Conservation (phyloP, 495 filamentous ascomycete species). For the Xylona heveae region DNA sequence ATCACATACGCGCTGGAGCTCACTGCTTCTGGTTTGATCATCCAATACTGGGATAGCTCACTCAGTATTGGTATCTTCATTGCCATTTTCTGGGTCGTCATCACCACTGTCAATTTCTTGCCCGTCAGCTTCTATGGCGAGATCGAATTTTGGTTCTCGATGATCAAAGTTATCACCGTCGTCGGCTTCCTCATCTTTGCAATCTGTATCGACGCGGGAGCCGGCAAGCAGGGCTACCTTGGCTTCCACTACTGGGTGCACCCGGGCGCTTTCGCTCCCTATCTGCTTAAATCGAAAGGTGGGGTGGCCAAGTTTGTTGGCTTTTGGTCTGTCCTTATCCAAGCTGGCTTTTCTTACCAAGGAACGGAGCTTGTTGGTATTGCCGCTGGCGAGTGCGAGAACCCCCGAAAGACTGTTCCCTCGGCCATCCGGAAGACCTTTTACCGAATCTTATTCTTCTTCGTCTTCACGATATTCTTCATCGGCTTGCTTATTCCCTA, state of each 20-base stretch:
- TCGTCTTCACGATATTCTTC: background rate
- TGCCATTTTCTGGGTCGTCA: constrained; percentile 8
- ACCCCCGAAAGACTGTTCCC: constrained; percentile 12
- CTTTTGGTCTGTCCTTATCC: constrained; percentile 11
- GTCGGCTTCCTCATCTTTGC: constrained; percentile 10
- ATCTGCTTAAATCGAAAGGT: constrained; percentile 7
- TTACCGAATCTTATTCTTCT: background rate
- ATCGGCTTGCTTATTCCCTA: background rate
- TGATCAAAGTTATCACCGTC: constrained; percentile 10
- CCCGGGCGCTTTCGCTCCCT: constrained; percentile 11
- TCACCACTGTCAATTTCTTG: constrained; percentile 9
- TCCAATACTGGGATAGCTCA: constrained; percentile 10
- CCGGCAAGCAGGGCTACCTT: constrained; percentile 8
- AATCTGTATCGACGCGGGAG: constrained; percentile 11
- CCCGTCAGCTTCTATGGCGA: constrained; percentile 11
- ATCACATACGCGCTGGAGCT: constrained; percentile 8
- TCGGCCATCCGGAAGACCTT: constrained; percentile 1
- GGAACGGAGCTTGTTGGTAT: constrained; percentile 11
- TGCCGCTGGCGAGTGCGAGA: constrained; percentile 9
- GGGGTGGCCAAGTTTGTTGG: constrained; percentile 10
- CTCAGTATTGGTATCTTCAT: constrained; percentile 13
- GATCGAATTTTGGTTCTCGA: constrained; percentile 11
- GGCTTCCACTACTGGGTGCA: constrained; percentile 10
- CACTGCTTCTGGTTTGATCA: constrained; percentile 10
- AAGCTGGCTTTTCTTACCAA: constrained; percentile 11